Conservation (phyloP, 2,329 filamentous ascomycete genomes). For the Zasmidium angulare region DNA sequence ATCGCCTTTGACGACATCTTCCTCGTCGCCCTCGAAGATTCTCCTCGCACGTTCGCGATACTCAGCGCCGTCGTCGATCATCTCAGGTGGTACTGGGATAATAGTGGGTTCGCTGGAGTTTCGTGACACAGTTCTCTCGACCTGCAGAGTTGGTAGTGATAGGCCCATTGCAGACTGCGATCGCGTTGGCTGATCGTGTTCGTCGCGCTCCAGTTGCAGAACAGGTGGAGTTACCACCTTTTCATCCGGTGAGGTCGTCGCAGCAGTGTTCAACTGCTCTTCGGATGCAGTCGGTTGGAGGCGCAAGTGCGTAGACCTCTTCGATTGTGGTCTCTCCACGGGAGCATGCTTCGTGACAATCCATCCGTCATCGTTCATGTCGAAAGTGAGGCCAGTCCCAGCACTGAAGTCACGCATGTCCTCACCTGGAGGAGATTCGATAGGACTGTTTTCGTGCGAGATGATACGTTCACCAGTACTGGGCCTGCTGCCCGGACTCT, state of each 20-base stretch:
- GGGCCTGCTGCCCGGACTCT: conserved; percentile 25
- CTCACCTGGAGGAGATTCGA: conserved; percentile 5
- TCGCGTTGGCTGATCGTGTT: conserved; percentile 3
- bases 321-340: conserved; percentile 22
- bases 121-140: conserved; percentile 47
- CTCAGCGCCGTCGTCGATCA: conserved; percentile 48
- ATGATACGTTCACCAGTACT: conserved; percentile 34
- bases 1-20: conserved; percentile 73
- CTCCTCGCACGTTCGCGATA: conserved; percentile 76
- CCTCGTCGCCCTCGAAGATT: conserved; percentile 82
- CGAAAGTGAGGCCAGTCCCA: conserved; percentile 23
- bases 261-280: conserved; percentile 22
- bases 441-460: conserved; percentile 13
- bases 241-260: conserved; percentile 15
- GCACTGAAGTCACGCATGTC: conserved; percentile 29
- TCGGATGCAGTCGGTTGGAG: conserved; percentile 36
- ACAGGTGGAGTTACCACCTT: not conserved
- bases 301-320: conserved; percentile 24
- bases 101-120: conserved; percentile 32
- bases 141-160: conserved; percentile 39
- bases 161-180: conserved; percentile 25
- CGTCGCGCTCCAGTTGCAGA: not conserved
- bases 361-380: conserved; percentile 28
- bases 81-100: conserved; percentile 17
- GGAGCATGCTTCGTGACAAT: conserved; percentile 21